Evolutionary conservation across 345 rosid genomes (phyloP).

Genomic region (Punica granatum): DNA sequence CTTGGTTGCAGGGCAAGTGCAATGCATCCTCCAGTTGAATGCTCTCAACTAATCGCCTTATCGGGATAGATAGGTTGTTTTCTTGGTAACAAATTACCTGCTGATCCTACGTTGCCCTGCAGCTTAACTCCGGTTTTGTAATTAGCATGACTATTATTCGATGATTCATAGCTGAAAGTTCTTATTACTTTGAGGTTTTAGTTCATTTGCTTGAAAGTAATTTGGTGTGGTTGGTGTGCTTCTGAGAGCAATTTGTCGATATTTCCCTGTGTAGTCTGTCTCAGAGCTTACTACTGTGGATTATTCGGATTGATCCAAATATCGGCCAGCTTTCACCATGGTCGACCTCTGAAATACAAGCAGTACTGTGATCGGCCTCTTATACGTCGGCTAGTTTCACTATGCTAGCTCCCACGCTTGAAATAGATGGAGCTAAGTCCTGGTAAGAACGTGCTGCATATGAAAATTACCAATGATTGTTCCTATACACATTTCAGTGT

Average conservation of each 20-base stretch:
- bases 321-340: no score
- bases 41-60: not conserved
- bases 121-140: not conserved
- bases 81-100: not conserved
- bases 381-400: no score
- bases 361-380: no score
- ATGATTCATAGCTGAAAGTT: not conserved
- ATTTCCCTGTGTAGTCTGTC: not conserved
- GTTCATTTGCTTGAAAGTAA: not conserved
- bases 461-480: no score
- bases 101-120: not conserved
- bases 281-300: not conserved
- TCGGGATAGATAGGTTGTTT: not conserved
- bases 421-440: no score
- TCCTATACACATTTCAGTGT: no score
- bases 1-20: conserved; percentile 68
- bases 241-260: not conserved
- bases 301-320: no score
- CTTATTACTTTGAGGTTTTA: not conserved
- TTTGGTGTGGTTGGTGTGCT: no score
- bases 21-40: conserved; percentile 13
- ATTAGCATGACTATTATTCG: not conserved
- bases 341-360: no score
- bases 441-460: no score
- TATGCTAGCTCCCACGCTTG: no score